Percentiles rank a stretch among this genome's conserved stretches.
Evolutionary conservation across 257 asterid genomes (phyloP).

Genomic region (Verbascum thapsus): DNA sequence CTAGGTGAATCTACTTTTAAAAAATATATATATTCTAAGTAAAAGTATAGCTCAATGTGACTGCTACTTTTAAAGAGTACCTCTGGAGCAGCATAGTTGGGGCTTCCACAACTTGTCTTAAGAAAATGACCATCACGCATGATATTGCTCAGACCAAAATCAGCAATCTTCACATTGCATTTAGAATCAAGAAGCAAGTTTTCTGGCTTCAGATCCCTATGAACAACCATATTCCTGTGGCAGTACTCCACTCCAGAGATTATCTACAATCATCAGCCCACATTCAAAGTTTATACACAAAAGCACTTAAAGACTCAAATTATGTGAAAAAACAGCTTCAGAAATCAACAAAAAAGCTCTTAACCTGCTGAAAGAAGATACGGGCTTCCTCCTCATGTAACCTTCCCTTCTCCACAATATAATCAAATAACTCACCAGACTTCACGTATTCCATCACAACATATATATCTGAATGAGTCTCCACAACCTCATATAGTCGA

Average conservation of each 20-base stretch:
- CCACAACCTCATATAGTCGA: slow-evolving; percentile 86
- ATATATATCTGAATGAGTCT: slow-evolving; percentile 75
- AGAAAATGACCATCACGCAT: slow-evolving; percentile 99
- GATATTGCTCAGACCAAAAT: slow-evolving; percentile 95
- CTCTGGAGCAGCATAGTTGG: slow-evolving; percentile 99
- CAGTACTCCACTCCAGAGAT: slow-evolving; percentile 98
- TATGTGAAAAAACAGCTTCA: slow-evolving; percentile 1
- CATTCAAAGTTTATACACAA: slow-evolving; percentile 20
- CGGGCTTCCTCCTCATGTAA: slow-evolving; percentile 91
- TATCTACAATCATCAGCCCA: slow-evolving; percentile 57
- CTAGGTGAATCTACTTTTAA: slow-evolving; percentile 13
- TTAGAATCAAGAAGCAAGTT: slow-evolving; percentile 91
- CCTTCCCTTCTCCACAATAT: slow-evolving; percentile 91
- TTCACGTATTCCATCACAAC: slow-evolving; percentile 95
- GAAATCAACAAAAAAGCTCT: slow-evolving; percentile 9
- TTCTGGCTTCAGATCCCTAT: slow-evolving; percentile 97
- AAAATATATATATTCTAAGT: slow-evolving; percentile 25
- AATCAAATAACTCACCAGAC: slow-evolving; percentile 84
- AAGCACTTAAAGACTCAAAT: not conserved
- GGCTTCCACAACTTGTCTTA: slow-evolving; percentile 99
- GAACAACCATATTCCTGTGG: slow-evolving; percentile 99
- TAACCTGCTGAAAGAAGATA: slow-evolving; percentile 85
- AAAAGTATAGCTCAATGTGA: not conserved
- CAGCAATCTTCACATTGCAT: slow-evolving; percentile 92
- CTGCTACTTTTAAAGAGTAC: slow-evolving; percentile 37